Evolutionary conservation across 192 early-diverging fungal genomes (phyloP).

Genomic region (Glomus cerebriforme): DNA sequence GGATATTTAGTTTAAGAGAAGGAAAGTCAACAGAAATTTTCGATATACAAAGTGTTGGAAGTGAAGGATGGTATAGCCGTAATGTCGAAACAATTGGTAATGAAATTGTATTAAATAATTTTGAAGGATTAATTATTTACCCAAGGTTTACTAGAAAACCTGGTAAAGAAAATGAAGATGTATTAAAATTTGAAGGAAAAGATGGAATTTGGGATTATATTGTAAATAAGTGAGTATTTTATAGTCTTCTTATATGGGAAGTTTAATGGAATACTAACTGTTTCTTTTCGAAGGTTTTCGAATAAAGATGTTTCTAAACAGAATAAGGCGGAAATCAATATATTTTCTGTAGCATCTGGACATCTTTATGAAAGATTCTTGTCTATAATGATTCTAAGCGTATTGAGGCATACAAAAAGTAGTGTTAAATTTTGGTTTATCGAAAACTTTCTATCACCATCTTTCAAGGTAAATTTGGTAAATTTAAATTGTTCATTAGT

Average conservation of each 20-base stretch:
- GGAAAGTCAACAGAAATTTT: conserved; percentile 85
- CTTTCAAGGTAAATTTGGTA: conserved; percentile 79
- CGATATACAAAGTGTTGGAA: conserved; percentile 64
- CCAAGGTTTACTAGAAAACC: conserved; percentile 77
- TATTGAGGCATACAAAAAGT: conserved; percentile 83
- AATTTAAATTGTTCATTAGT: background rate
- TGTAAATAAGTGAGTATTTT: conserved; percentile 53
- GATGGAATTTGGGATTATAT: conserved; percentile 62
- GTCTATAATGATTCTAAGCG: conserved; percentile 95
- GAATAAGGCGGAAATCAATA: conserved; percentile 74
- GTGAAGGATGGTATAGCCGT: conserved; percentile 47
- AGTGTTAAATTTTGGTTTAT: conserved; percentile 99
- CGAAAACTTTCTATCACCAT: conserved; percentile 95
- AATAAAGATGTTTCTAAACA: conserved; percentile 26
- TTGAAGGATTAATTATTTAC: conserved; percentile 82
- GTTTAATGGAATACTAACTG: background rate
- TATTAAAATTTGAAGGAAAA: conserved; percentile 52
- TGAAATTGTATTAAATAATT: conserved; percentile 69
- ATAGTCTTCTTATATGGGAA: background rate
- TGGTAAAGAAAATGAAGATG: conserved; percentile 78
- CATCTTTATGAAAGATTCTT: conserved; percentile 98
- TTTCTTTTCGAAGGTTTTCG: conserved; percentile 34
- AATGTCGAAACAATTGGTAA: conserved; percentile 50
- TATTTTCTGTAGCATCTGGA: conserved; percentile 98
- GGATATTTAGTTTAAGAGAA: conserved; percentile 75